Percentiles rank a stretch among this genome's conserved stretches.
These are phyloP conservation scores for Nemophila menziesii DNA, from an alignment of 257 asterid species.

Conservation along the genomic window DNA sequence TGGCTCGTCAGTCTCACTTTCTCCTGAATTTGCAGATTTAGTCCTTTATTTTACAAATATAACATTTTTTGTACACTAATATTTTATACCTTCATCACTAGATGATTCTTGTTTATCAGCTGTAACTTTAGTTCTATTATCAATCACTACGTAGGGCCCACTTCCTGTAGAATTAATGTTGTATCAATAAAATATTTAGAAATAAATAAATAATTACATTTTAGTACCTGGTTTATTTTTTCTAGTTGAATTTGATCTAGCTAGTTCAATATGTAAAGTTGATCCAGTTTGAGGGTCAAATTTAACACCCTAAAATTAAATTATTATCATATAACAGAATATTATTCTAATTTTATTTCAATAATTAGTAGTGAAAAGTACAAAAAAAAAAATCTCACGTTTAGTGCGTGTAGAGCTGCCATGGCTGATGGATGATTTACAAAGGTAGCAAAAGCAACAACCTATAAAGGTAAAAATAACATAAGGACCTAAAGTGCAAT, in stretches of 20 bases:
- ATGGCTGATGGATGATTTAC: slow-evolving; percentile 78
- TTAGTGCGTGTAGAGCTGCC: slow-evolving; percentile 71
- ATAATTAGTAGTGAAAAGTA: neutral
- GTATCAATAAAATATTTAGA: neutral
- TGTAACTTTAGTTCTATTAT: slow-evolving; percentile 44
- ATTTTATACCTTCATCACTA: slow-evolving; percentile 78
- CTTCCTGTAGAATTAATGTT: slow-evolving; percentile 66
- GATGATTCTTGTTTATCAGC: slow-evolving; percentile 49
- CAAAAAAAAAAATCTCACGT: slow-evolving; percentile 37
- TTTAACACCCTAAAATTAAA: slow-evolving; percentile 55
- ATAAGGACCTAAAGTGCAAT: neutral
- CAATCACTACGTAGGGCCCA: slow-evolving; percentile 93
- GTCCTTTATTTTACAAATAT: too few relatives aligned
- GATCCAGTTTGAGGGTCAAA: slow-evolving; percentile 94
- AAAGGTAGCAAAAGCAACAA: slow-evolving; percentile 95
- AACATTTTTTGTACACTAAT: too few relatives aligned
- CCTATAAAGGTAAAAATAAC: slow-evolving; percentile 32
- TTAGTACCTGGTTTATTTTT: slow-evolving; percentile 58
- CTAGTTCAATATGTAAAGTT: slow-evolving; percentile 84
- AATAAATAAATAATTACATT: neutral
- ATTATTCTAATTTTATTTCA: neutral
- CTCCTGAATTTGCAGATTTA: slow-evolving; percentile 36
- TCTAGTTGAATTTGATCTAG: slow-evolving; percentile 93
- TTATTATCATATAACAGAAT: neutral
- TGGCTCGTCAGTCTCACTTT: slow-evolving; percentile 51